A percentile compares a stretch with the other conserved stretches of the same genome.
These are phyloP conservation scores for Adansonia grandidieri DNA, from an alignment of 441 rosid species.

Conservation along the genomic window DNA sequence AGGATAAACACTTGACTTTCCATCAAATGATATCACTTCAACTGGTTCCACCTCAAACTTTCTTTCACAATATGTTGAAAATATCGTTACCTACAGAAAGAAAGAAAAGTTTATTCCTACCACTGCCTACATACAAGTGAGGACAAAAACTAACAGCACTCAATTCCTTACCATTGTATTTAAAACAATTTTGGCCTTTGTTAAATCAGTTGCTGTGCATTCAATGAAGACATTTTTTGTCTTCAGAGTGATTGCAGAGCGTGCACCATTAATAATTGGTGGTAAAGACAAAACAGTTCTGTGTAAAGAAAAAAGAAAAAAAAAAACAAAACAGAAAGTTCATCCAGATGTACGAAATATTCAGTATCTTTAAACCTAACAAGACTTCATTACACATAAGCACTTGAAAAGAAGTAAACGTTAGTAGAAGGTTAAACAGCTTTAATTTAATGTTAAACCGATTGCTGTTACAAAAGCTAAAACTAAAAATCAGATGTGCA, in stretches of 20 bases:
- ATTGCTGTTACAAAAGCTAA: not conserved
- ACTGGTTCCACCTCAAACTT: conserved; percentile 93
- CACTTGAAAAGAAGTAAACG: not conserved
- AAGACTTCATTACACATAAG: not conserved
- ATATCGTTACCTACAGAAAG: conserved; percentile 60
- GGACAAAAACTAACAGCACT: conserved; percentile 20
- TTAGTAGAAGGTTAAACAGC: not conserved
- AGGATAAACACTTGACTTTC: conserved; percentile 68
- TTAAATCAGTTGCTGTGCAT: conserved; percentile 94
- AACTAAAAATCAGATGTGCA: conserved; percentile 8
- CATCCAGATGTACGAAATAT: not conserved
- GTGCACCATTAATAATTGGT: conserved; percentile 94
- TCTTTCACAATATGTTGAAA: conserved; percentile 72
- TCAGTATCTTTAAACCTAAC: conserved; percentile 12
- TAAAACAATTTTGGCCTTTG: conserved; percentile 90
- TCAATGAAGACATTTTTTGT: conserved; percentile 95
- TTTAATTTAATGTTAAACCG: conserved; percentile 1
- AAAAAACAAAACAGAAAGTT: conserved; percentile 9
- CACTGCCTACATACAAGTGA: not conserved
- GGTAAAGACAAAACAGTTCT: conserved; percentile 92
- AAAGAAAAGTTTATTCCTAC: conserved; percentile 7
- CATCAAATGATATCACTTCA: conserved; percentile 70
- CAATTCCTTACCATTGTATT: conserved; percentile 75
- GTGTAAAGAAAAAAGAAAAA: conserved; percentile 32
- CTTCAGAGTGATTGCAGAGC: conserved; percentile 87